phyloP scores from a whole-genome alignment of 116 monocot species.

The Iris pallida region DNA sequence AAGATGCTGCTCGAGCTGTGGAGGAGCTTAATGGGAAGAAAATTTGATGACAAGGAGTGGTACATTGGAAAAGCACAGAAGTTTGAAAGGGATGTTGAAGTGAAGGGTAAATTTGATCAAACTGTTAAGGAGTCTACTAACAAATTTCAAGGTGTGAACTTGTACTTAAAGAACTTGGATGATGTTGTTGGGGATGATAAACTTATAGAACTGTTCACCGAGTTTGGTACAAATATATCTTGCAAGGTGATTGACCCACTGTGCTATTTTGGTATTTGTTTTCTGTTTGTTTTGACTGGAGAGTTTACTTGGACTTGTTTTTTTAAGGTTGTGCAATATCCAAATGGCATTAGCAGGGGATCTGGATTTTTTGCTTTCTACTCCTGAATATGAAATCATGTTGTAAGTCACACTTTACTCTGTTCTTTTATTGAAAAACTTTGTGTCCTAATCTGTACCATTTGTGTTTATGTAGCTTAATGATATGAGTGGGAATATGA shows the following conservation, averaged over 20 bases:
- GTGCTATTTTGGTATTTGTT: not conserved
- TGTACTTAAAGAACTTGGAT: slow-evolving; percentile 92
- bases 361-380: slow-evolving; percentile 97
- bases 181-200: slow-evolving; percentile 79
- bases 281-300: not conserved
- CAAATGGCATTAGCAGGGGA: slow-evolving; percentile 75
- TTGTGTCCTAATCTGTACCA: not conserved
- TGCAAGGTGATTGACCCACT: slow-evolving; percentile 51
- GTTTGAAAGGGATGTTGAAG: slow-evolving; percentile 74
- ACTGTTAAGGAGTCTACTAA: slow-evolving; percentile 54
- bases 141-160: slow-evolving; percentile 60
- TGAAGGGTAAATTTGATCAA: slow-evolving; percentile 75
- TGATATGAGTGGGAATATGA: slow-evolving; percentile 87
- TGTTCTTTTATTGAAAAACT: not conserved
- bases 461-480: slow-evolving; percentile 32
- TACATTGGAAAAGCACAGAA: slow-evolving; percentile 96
- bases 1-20: slow-evolving; percentile 76
- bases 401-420: slow-evolving; percentile 35
- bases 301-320: not conserved
- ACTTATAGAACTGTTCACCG: slow-evolving; percentile 61
- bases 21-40: slow-evolving; percentile 79
- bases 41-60: slow-evolving; percentile 88
- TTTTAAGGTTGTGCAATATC: slow-evolving; percentile 78
- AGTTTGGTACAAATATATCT: slow-evolving; percentile 73
- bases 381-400: slow-evolving; percentile 69